Conservation (phyloP, 768 basidiomycete genomes). For the Clitopilus hobsonii region DNA sequence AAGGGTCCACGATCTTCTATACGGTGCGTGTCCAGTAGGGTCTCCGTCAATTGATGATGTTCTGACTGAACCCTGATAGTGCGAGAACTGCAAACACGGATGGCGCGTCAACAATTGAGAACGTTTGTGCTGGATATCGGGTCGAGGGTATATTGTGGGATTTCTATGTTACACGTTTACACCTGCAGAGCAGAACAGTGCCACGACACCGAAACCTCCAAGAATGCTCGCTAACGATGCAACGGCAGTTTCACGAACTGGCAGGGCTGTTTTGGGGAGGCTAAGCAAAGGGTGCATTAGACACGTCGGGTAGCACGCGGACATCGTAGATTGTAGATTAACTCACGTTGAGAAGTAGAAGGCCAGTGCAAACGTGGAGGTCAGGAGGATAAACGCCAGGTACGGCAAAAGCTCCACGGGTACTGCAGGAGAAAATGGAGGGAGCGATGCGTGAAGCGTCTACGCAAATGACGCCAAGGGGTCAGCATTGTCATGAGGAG, state of each 20-base stretch:
- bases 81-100: conserved; percentile 69
- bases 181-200: conserved; percentile 81
- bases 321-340: conserved; percentile 2
- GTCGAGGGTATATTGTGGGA: conserved; percentile 5
- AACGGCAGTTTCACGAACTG: conserved; percentile 64
- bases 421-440: conserved; percentile 68
- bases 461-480: conserved; percentile 20
- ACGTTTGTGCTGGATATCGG: neutral
- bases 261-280: conserved; percentile 63
- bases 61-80: conserved; percentile 39
- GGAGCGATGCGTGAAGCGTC: conserved; percentile 62
- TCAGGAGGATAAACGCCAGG: conserved; percentile 69
- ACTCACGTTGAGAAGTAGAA: conserved; percentile 90
- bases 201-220: conserved; percentile 86
- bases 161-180: conserved; percentile 62
- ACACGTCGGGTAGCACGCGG: conserved; percentile 6
- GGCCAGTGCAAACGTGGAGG: conserved; percentile 74
- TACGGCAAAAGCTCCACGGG: conserved; percentile 66
- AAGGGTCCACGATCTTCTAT: conserved; percentile 92
- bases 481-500: conserved; percentile 3
- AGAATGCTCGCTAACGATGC: conserved; percentile 72
- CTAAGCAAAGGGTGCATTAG: conserved; percentile 37
- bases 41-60: neutral
- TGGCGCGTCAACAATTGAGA: conserved; percentile 78
- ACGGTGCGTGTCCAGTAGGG: conserved; percentile 51